These are phyloP conservation scores for Ceratobasidium sp. DNA, from an alignment of 1,284 basidiomycete species.

Conservation along the genomic window DNA sequence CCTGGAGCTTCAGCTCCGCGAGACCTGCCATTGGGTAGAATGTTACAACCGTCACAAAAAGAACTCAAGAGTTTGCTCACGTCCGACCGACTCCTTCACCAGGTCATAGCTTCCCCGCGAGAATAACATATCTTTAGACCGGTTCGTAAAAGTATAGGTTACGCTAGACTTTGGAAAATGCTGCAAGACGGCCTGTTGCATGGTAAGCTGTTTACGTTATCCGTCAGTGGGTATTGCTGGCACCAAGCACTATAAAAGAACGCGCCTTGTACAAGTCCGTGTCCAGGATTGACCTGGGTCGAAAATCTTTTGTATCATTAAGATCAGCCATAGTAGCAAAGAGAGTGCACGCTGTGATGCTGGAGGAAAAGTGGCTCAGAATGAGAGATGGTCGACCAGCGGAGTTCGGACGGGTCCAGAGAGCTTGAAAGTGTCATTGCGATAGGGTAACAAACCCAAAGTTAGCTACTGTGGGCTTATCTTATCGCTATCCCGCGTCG, in stretches of 20 bases:
- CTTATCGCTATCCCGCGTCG: background rate
- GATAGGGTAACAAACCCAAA: background rate
- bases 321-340: constrained; percentile 13
- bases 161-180: constrained; percentile 75
- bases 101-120: constrained; percentile 70
- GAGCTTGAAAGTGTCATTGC: background rate
- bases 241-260: background rate
- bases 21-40: constrained; percentile 62
- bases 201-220: constrained; percentile 72
- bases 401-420: background rate
- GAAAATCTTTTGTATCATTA: constrained; percentile 23
- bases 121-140: constrained; percentile 75
- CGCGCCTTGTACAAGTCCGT: constrained; percentile 94
- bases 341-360: background rate
- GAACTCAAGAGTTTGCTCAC: constrained; percentile 58
- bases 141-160: constrained; percentile 86
- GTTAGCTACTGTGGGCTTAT: background rate
- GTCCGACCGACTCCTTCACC: constrained; percentile 68
- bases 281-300: constrained; percentile 74
- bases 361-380: background rate
- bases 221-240: constrained; percentile 16
- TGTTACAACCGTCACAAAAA: constrained; percentile 5
- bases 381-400: background rate
- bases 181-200: constrained; percentile 93
- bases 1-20: constrained; percentile 64